Evolutionary conservation across 139 green algal genomes (phyloP), one percentile per base, ranked within the genome.

Genomic region (Picochlorum sp.): DNA sequence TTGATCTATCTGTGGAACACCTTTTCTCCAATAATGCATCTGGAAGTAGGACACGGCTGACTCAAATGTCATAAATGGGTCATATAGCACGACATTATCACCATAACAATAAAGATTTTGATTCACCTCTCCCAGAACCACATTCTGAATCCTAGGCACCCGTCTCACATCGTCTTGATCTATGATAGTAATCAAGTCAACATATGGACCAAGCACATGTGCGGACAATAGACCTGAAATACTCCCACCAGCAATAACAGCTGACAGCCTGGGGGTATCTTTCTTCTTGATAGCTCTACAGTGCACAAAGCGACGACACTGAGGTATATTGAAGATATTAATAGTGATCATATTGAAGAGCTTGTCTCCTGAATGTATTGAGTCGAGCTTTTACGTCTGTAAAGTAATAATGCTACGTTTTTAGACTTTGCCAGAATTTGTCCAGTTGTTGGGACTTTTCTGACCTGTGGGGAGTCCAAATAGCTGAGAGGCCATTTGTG

Each of bases 1-100:
- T 12, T 70, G 63, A 7, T 13, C 20, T 8, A 49, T 40, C 53
- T 70, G 63, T 4, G 54, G 63, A 5, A 70, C 40, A 33, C 63
- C 54, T 7, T 20, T 12, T 13, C 41, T 33, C 2, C 30, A n/a
- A 44, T 37, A 40, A 24, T 40, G 36, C 7, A 5, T 57, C 61
- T 68, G 52, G 7, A 53, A 29, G 28, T 16, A 47, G 7, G 4
- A 25, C 6, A 47, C 39, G 39, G 22, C 10, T 47, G 9, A n/a
- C n/a, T n/a, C n/a, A n/a, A n/a, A n/a, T n/a, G n/a, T n/a, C n/a
- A n/a, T n/a, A n/a, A n/a, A n/a, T n/a, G n/a, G n/a, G n/a, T n/a
- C n/a, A n/a, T n/a, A n/a, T n/a, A n/a, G n/a, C n/a, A n/a, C n/a
- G n/a, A n/a, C n/a, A n/a, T n/a, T n/a, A n/a, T n/a, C n/a, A n/a